Conservation (phyloP, 192 early-diverging fungal species). For the Coemansia sp. region DNA sequence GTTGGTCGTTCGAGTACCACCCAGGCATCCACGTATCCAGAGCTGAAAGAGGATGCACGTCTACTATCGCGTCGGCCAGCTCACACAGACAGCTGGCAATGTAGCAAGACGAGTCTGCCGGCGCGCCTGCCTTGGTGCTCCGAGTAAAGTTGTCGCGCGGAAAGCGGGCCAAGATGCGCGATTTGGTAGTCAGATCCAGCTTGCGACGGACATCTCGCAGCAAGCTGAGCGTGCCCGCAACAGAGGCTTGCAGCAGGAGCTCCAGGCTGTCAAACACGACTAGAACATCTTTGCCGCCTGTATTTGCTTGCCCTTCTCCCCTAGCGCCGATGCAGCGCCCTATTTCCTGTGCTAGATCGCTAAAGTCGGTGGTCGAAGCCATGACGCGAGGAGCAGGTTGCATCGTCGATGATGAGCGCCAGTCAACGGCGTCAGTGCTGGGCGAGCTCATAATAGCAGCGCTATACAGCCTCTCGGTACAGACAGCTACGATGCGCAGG, state of each 20-base stretch:
- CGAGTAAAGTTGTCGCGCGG: slow-evolving; percentile 20
- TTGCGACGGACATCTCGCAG: slow-evolving; percentile 25
- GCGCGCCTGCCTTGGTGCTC: no score
- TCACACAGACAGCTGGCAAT: slow-evolving; percentile 11
- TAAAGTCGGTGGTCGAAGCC: not conserved
- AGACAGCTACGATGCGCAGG: slow-evolving; percentile 23
- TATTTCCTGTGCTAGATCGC: not conserved
- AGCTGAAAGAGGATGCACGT: slow-evolving; percentile 28
- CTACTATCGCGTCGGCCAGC: slow-evolving; percentile 39
- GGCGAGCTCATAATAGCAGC: slow-evolving; percentile 21
- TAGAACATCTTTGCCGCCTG: not conserved
- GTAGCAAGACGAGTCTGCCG: not conserved
- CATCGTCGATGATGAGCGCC: slow-evolving; percentile 6
- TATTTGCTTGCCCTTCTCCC: not conserved
- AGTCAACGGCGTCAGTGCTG: slow-evolving; percentile 11
- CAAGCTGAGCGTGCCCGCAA: slow-evolving; percentile 20
- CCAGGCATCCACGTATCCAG: slow-evolving; percentile 52
- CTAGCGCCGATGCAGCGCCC: not conserved
- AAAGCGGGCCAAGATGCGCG: slow-evolving; percentile 36
- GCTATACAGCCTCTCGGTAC: slow-evolving; percentile 25
- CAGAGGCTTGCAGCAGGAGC: slow-evolving; percentile 25
- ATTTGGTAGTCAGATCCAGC: slow-evolving; percentile 2
- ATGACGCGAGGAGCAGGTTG: not conserved
- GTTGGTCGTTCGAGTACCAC: slow-evolving; percentile 47
- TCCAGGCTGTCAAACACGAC: slow-evolving; percentile 40